Evolutionary conservation across 257 asterid species (phyloP).

Genomic region (Lycium barbarum): DNA sequence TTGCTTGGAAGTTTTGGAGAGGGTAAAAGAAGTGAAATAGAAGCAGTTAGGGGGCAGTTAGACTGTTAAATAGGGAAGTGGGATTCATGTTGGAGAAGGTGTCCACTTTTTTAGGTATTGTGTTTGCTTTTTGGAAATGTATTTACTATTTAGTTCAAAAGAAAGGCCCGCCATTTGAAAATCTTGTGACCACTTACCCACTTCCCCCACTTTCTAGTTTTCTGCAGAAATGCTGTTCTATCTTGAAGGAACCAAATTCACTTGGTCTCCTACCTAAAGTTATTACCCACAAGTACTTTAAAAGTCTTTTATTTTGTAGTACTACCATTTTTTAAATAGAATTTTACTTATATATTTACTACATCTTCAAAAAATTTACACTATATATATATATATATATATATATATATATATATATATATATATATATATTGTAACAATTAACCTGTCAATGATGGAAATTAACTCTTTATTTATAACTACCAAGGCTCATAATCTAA

Average conservation of each 20-base stretch:
- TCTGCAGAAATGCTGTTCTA: slow-evolving; percentile 35
- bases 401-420: no score
- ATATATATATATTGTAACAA: no score
- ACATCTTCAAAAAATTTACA: no score
- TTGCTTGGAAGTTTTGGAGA: slow-evolving; percentile 18
- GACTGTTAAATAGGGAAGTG: slow-evolving; percentile 47
- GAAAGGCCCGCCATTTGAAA: slow-evolving; percentile 64
- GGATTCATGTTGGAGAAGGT: slow-evolving; percentile 46
- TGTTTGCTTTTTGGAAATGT: slow-evolving; percentile 7
- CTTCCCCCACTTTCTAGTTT: slow-evolving; percentile 47
- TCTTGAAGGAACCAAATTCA: slow-evolving; percentile 33
- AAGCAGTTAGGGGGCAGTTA: slow-evolving; percentile 49
- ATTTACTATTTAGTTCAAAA: slow-evolving; percentile 55
- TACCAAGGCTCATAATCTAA: no score
- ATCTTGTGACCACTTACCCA: slow-evolving; percentile 75
- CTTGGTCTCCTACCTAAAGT: slow-evolving; percentile 27
- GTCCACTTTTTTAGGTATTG: slow-evolving; percentile 29
- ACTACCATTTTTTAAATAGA: not conserved
- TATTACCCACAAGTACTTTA: not conserved
- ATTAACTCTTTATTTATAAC: no score
- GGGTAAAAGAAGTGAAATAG: slow-evolving; percentile 31
- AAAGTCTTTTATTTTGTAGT: not conserved
- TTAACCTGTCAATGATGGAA: no score
- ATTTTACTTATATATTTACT: not conserved
- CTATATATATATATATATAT: no score